Conservation (phyloP, 2,329 filamentous ascomycete genomes). For the Byssoonygena ceratinophila region DNA sequence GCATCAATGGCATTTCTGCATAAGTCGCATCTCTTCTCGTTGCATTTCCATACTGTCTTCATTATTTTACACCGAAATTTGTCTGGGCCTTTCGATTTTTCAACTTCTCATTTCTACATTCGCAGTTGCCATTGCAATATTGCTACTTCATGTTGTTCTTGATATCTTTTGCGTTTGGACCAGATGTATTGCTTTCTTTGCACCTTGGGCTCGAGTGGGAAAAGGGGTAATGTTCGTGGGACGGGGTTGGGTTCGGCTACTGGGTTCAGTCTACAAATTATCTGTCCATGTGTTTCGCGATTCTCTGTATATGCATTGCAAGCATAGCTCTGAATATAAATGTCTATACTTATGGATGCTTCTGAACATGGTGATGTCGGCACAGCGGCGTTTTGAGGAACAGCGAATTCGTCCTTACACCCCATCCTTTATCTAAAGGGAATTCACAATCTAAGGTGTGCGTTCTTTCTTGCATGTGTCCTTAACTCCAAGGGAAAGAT, state of each 20-base stretch:
- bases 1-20: background rate
- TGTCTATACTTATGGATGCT: background rate
- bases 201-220: background rate
- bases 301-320: slow-evolving; percentile 5
- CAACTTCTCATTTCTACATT: background rate
- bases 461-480: too few species aligned
- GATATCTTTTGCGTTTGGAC: background rate
- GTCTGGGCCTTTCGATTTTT: background rate
- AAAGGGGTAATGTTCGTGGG: background rate
- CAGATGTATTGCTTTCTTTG: background rate
- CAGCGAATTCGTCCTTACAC: background rate
- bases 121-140: background rate
- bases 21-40: background rate
- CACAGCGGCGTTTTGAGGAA: too few species aligned
- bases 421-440: background rate
- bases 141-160: background rate
- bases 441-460: too few species aligned
- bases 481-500: too few species aligned
- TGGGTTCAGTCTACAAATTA: background rate
- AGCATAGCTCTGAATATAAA: slow-evolving; percentile 4
- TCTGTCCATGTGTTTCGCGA: background rate
- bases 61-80: background rate
- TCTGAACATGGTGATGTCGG: background rate
- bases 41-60: background rate
- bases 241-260: background rate